These are phyloP conservation scores for Botrytis cinerea DNA, from an alignment of 2,329 filamentous ascomycete genomes.

Conservation along the genomic window DNA sequence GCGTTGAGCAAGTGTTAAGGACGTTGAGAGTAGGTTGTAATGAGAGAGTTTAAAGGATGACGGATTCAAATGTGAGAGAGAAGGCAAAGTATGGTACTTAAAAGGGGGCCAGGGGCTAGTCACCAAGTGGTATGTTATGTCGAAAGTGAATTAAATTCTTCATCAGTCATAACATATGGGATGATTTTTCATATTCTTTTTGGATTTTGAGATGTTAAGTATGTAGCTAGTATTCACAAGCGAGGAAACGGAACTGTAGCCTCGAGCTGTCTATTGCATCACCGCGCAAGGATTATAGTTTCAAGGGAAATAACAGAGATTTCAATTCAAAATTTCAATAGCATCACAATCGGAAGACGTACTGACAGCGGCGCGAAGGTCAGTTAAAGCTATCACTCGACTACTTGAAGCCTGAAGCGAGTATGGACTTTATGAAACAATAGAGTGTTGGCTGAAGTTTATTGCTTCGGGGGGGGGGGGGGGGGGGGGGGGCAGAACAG, in stretches of 20 bases:
- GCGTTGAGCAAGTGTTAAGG: background rate
- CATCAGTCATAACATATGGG: background rate
- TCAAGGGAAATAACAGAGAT: background rate
- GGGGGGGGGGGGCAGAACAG: too few relatives aligned
- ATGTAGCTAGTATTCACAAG: background rate
- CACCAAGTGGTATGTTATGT: background rate
- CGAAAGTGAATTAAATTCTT: background rate
- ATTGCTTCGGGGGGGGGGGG: too few relatives aligned
- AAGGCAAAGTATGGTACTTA: background rate
- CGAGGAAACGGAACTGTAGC: background rate
- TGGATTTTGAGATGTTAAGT: background rate
- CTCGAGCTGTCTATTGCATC: background rate
- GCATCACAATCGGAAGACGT: background rate
- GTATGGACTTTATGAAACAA: background rate
- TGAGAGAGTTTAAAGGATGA: background rate
- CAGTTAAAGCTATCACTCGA: background rate
- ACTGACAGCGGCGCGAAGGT: background rate
- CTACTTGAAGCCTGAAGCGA: background rate
- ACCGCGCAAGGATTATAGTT: too few relatives aligned
- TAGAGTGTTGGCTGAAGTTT: background rate
- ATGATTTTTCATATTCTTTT: background rate
- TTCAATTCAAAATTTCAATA: background rate
- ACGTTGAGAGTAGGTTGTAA: background rate
- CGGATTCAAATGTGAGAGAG: background rate
- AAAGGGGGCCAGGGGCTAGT: background rate